Conservation (phyloP, 805 yeast genomes). For the Novakomyces olei region DNA sequence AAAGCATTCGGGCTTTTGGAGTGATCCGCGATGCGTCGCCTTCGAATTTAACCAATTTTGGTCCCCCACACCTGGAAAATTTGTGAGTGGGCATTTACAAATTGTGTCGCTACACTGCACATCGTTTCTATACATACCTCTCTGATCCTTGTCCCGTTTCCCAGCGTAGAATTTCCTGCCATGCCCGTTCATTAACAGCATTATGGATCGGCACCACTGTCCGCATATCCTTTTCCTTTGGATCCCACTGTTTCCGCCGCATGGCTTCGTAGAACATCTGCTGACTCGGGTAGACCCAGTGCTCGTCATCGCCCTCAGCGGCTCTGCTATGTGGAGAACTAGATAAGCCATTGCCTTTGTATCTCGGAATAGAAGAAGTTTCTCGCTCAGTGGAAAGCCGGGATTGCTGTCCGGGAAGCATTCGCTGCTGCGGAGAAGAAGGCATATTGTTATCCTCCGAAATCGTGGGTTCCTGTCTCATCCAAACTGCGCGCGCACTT, state of each 20-base stretch:
- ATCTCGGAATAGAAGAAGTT: slow-evolving; percentile 58
- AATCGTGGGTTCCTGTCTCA: slow-evolving; percentile 11
- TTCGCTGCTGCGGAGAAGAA: background rate
- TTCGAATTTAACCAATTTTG: slow-evolving; percentile 61
- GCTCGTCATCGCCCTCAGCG: slow-evolving; percentile 24
- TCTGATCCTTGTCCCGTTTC: slow-evolving; percentile 25
- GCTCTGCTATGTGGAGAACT: no score
- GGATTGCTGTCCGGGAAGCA: slow-evolving; percentile 5
- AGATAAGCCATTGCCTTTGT: background rate
- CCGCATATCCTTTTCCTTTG: slow-evolving; percentile 61
- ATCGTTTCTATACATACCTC: slow-evolving; percentile 4
- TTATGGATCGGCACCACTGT: slow-evolving; percentile 87
- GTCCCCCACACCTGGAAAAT: slow-evolving; percentile 52
- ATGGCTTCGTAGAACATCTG: slow-evolving; percentile 87
- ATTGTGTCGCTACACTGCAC: no score
- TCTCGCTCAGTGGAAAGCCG: slow-evolving; percentile 52
- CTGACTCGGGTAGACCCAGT: slow-evolving; percentile 93
- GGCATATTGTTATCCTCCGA: slow-evolving; percentile 12
- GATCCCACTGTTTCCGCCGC: slow-evolving; percentile 76
- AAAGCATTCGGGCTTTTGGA: slow-evolving; percentile 61
- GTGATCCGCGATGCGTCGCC: slow-evolving; percentile 74
- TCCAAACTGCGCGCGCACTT: slow-evolving; percentile 20
- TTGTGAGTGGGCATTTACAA: no score
- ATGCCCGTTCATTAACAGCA: slow-evolving; percentile 77
- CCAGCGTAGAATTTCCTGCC: slow-evolving; percentile 72